Evolutionary conservation across 371 early-diverging fungal genomes (phyloP).

Genomic region (Vairimorpha apis): DNA sequence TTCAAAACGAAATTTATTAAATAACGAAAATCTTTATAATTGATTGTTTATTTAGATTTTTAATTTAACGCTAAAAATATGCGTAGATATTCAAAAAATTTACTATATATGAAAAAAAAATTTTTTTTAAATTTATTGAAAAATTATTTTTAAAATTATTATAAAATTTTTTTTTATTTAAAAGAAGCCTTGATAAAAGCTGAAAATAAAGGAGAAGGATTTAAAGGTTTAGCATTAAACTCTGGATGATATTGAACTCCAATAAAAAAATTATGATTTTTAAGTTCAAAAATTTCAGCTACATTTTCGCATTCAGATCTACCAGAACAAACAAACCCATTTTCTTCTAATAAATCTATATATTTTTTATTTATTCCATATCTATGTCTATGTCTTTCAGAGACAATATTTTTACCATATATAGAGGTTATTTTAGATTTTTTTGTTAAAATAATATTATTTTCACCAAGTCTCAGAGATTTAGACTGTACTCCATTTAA

Average conservation of each 20-base stretch:
- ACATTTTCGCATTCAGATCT: constrained; percentile 81
- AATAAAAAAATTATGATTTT: constrained; percentile 81
- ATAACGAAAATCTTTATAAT: no score
- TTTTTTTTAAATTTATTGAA: no score
- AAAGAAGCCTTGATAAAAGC: constrained; percentile 79
- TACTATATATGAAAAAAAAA: no score
- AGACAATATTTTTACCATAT: constrained; percentile 68
- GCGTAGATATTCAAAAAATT: no score
- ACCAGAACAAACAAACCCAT: constrained; percentile 82
- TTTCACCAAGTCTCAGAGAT: constrained; percentile 84
- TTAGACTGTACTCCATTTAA: constrained; percentile 63
- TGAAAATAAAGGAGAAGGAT: constrained; percentile 80
- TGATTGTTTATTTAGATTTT: no score
- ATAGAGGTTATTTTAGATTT: constrained; percentile 60
- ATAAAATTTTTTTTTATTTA: neutral
- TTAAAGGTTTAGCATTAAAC: constrained; percentile 82
- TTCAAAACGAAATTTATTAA: no score
- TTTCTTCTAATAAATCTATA: constrained; percentile 69
- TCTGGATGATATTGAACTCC: constrained; percentile 98
- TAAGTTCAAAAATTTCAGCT: constrained; percentile 86
- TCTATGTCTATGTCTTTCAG: constrained; percentile 93
- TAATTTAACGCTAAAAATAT: no score
- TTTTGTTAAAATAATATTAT: constrained; percentile 74
- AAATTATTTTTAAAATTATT: neutral
- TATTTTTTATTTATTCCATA: constrained; percentile 89